Percentiles rank a stretch among this genome's conserved stretches.
These are phyloP conservation scores for Coemansia nantahalensis DNA, from an alignment of 192 early-diverging fungal species.

Conservation along the genomic window DNA sequence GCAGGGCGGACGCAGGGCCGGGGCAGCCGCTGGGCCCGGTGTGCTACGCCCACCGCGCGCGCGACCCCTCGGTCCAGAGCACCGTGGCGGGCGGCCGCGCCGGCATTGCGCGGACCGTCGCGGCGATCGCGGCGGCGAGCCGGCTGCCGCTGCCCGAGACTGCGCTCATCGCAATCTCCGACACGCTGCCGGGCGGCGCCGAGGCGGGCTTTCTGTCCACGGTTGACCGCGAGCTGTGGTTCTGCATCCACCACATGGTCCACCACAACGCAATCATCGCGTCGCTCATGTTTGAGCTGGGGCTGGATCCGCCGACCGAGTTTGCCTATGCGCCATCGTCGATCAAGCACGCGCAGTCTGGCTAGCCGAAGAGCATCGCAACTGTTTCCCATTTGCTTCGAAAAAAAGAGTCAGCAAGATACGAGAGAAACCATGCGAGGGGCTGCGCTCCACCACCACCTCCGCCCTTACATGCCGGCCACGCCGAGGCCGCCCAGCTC, in stretches of 20 bases:
- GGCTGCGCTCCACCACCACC: too few species aligned
- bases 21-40: conserved; percentile 9
- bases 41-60: conserved; percentile 25
- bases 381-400: too few species aligned
- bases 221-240: conserved; percentile 51
- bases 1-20: background rate
- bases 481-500: conserved; percentile 49
- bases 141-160: background rate
- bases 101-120: conserved; percentile 7
- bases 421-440: too few species aligned
- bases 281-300: conserved; percentile 38
- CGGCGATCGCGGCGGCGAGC: background rate
- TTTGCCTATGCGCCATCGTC: conserved; percentile 53
- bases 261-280: conserved; percentile 54
- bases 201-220: conserved; percentile 27
- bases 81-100: conserved; percentile 12
- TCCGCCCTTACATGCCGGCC: conserved; percentile 45
- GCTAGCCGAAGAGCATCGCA: too few species aligned
- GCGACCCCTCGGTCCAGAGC: conserved; percentile 19
- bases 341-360: conserved; percentile 18
- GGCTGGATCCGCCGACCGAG: conserved; percentile 17
- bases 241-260: conserved; percentile 54
- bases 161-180: conserved; percentile 3
- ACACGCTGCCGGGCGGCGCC: conserved; percentile 20
- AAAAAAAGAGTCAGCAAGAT: too few species aligned